phyloP scores from a whole-genome alignment of 768 basidiomycete species.

The Lenzites betulinus region DNA sequence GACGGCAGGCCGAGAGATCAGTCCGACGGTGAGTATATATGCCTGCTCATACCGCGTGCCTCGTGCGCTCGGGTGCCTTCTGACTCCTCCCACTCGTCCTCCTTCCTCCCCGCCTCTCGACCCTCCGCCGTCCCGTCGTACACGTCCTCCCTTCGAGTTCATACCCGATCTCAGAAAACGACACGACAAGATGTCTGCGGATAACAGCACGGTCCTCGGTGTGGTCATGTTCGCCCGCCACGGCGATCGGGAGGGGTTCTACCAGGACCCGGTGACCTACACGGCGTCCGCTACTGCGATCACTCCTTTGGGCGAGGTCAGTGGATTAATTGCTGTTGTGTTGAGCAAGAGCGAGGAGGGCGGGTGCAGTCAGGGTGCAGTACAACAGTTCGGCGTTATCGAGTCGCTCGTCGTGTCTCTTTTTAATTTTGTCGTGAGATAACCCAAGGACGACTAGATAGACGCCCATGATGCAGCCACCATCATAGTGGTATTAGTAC shows the following conservation, averaged over 20 bases:
- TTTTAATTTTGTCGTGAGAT: not conserved
- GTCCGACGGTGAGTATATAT: not conserved
- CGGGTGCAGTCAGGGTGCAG: not conserved
- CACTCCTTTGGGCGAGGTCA: constrained; percentile 68
- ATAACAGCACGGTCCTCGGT: constrained; percentile 26
- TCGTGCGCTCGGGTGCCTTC: not conserved
- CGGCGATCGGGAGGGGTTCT: constrained; percentile 50
- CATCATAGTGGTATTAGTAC: too few relatives aligned
- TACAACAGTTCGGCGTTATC: too few relatives aligned
- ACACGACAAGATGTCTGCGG: constrained; percentile 3
- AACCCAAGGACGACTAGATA: not conserved
- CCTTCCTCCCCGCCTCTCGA: not conserved
- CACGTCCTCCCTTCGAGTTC: not conserved
- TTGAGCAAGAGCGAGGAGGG: not conserved
- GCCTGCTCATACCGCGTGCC: not conserved
- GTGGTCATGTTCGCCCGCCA: constrained; percentile 30
- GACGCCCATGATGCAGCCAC: too few relatives aligned
- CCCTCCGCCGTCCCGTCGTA: not conserved
- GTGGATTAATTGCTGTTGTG: constrained; percentile 16
- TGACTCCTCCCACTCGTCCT: constrained; percentile 4
- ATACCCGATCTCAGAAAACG: not conserved
- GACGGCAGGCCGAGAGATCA: not conserved
- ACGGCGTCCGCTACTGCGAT: constrained; percentile 57
- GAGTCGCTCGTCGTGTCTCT: not conserved
- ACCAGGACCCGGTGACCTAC: constrained; percentile 62